Base-by-base conservation (phyloP, 177 flowering plant species). In the Vitis hybrid region DNA sequence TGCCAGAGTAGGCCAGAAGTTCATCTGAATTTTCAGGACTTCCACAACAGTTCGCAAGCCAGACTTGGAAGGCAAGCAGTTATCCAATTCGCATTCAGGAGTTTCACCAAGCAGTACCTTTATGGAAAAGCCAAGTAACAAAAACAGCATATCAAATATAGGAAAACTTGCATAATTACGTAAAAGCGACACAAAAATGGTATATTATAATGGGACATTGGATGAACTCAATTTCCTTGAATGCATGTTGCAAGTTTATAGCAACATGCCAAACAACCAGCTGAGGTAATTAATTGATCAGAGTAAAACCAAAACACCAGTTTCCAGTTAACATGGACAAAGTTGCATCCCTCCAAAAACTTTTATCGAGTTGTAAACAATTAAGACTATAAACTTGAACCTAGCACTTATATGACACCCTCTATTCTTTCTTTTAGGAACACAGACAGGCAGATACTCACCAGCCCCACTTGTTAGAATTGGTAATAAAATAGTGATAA, bases 31-130 rank as follows among this genome's bases (percentile, higher is more conserved):
- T 70, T 80, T 74, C 74, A 90, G 62, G 29, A 95, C 99, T 67
- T 93, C 94, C 64, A 93, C 51, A 70, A 91, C 87, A 51, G 97
- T 85, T 71, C 71, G 76, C 70, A 88, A 29, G 55, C 92, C 96
- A 75, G 93, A 71, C 76, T 70, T 87, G 11, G 96, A 86, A 39
- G 99, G 98, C 51, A 63, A 15, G 39, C 51, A 22, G 9, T 68
- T 73, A 10, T 66, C 84, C 73, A 79, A 55, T 51, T 84, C 79
- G 55, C 55, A 45, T 53, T 18, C 81, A 64, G 86, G 84, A 77
- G 56, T 76, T 81, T 90, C 98, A 78, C 96, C 98, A 70, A 95
- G 91, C 64, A 95, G 76, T 51, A 89, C 99, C 99, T 92, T 74
- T 68, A 74, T 20, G 1, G 68, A 51, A 65, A 77, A 62, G 14